Base-by-base conservation (phyloP, 305 asterid genomes). In the Euphrasia arctica region DNA sequence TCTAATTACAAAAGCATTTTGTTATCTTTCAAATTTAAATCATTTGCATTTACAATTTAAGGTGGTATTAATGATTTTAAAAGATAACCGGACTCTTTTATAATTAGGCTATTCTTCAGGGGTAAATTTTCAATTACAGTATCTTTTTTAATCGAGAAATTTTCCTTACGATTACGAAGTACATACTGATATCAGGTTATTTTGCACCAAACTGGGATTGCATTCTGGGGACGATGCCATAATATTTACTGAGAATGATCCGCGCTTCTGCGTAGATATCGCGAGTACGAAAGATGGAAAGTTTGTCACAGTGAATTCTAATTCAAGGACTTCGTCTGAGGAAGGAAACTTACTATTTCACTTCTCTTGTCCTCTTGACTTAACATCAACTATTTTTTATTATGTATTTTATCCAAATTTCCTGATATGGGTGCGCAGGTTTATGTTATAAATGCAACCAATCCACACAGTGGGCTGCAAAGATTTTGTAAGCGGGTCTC, bases 261-360 rank as follows among this genome's bases (percentile, higher is more conserved):
- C 97, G 50, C 83, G 81, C 59, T 93, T 84, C 82, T 88, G 95
- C 76, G 78, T 93, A 49, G 97, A 93, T 66, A 90, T 93, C 68
- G 75, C 96, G 67, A 90, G 94, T 77, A 88, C 97, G 64, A 93
- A 90, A 79, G 96, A 93, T 72, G 86, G 92, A 67, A 86, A 88
- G 80, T 93, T 85, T 76, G 75, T 93, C 48, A 93, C 96, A 69
- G 91, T 93, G 88, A 90, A 90, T 77, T 93, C 99, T 64, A 93
- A 83, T 80, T 93, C 99, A 63, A 85, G 97, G 85, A 83, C 95
- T 76, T 90, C 99, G 82, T 93, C 99, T 67, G 99, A 93, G 99
- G 99, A 85, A 88, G 85, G 92, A 54, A 80, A 75, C 74, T 75
- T 79, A 74, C 70, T 75, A 54, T 74, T 69, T 75, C 84, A 69